Evolutionary conservation across 441 rosid genomes (phyloP), one percentile per base, ranked within the genome.

Genomic region (Syzygium malaccense): DNA sequence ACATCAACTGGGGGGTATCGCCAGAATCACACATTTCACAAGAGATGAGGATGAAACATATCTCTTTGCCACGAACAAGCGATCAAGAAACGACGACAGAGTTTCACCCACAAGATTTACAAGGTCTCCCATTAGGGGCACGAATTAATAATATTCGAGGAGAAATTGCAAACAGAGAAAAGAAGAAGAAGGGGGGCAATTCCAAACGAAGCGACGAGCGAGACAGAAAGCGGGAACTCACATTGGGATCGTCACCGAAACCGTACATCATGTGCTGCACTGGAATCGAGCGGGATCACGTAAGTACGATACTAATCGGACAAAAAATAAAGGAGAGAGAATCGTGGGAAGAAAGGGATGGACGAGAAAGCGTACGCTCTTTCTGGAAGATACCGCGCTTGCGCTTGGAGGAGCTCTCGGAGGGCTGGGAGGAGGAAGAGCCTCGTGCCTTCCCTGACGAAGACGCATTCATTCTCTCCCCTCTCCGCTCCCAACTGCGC

Each of bases 221-320:
- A 23, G 53, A 55, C 33, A 78, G 26, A 25, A 55, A 71, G 15
- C 48, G 49, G 30, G n/a, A 87, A 87, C 98, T 94, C 92, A 96
- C 98, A 89, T 97, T 97, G 66, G 95, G 92, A 87, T 97, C 99
- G 86, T 98, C 99, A 45, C 99, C 98, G 68, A 96, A 97, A 33
- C 99, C 99, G 91, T 95, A 98, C 98, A 98, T 97, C 99, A 97
- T 98, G 90, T 96, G 99, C 92, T 95, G 98, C 95, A 98, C 98
- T 98, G 94, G 1, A 91, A 56, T 86, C 28, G n/a, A 58, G 87
- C 45, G 56, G 86, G 86, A 85, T 2, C 1, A 17, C 14, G 30
- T 75, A 8, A 54, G 20, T 25, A 88, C 3, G n/a, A 0, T 49
- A 53, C 53, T 37, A 41, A 13, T 30, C 30, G 56, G 30, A 26